Evolutionary conservation across 768 basidiomycete species (phyloP).

Genomic region (Agaricus sinodeliciosus): DNA sequence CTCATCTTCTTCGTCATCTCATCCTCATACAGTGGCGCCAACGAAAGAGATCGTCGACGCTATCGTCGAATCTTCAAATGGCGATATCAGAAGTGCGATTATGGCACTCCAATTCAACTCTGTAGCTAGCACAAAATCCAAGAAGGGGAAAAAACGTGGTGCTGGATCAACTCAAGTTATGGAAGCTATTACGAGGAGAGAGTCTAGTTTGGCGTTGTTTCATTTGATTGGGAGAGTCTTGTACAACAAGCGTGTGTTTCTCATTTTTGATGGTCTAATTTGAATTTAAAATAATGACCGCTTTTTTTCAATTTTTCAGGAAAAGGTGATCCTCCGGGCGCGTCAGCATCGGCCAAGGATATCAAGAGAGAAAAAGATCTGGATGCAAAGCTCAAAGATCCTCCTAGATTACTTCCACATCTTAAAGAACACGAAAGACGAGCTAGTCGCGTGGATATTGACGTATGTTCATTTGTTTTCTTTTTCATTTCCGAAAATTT

Average conservation of each 20-base stretch:
- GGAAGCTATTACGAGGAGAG: constrained; percentile 73
- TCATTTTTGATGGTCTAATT: neutral
- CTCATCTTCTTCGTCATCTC: constrained; percentile 12
- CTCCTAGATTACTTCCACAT: constrained; percentile 51
- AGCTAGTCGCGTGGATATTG: constrained; percentile 69
- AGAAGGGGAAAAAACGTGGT: constrained; percentile 25
- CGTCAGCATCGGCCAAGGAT: constrained; percentile 56
- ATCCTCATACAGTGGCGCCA: constrained; percentile 26
- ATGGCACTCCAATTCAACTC: constrained; percentile 91
- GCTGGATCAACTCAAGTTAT: constrained; percentile 35
- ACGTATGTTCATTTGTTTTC: constrained; percentile 24
- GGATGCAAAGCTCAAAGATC: constrained; percentile 49
- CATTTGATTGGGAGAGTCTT: constrained; percentile 90
- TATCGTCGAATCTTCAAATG: constrained; percentile 74
- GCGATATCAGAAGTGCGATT: constrained; percentile 89
- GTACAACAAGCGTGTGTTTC: constrained; percentile 83
- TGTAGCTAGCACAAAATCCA: constrained; percentile 29
- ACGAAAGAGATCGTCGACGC: constrained; percentile 66
- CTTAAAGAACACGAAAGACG: constrained; percentile 54
- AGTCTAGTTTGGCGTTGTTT: constrained; percentile 84
- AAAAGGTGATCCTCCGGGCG: constrained; percentile 60
- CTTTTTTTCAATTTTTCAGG: constrained; percentile 36
- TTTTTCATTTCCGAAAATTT: neutral
- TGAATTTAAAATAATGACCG: constrained; percentile 3
- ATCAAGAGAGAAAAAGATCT: constrained; percentile 51